A percentile compares a stretch with the other conserved stretches of the same genome.
These are phyloP conservation scores for Boletus rufocinnamomeus DNA, from an alignment of 768 basidiomycete genomes.

Conservation along the genomic window DNA sequence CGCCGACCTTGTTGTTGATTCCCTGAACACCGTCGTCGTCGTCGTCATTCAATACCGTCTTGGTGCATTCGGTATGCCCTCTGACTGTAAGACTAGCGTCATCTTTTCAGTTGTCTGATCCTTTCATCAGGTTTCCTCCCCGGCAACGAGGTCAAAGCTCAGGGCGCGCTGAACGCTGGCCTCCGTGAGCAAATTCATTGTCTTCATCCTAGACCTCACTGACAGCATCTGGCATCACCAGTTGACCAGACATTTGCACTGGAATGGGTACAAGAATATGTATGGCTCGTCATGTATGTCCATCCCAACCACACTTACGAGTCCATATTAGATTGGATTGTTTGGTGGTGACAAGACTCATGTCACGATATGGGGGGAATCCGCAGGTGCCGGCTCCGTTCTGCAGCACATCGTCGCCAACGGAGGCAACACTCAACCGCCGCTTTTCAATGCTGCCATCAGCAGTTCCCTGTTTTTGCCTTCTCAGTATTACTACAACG, in stretches of 20 bases:
- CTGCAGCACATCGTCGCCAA: constrained; percentile 38
- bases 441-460: constrained; percentile 36
- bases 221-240: constrained; percentile 4
- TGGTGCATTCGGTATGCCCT: constrained; percentile 34
- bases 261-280: constrained; percentile 39
- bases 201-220: neutral
- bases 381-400: constrained; percentile 38
- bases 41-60: constrained; percentile 39
- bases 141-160: constrained; percentile 31
- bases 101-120: neutral
- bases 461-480: constrained; percentile 36
- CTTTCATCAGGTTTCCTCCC: constrained; percentile 34
- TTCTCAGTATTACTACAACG: too few species aligned
- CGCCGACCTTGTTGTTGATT: constrained; percentile 27
- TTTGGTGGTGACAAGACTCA: constrained; percentile 37
- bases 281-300: constrained; percentile 7
- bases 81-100: neutral
- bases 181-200: constrained; percentile 25
- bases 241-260: constrained; percentile 41
- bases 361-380: constrained; percentile 42
- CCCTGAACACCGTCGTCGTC: constrained; percentile 25
- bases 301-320: neutral
- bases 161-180: constrained; percentile 38
- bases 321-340: constrained; percentile 26
- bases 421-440: constrained; percentile 36